Evolutionary conservation across 2,329 filamentous ascomycete genomes (phyloP).

Genomic region (Domatiomyces catenatus): DNA sequence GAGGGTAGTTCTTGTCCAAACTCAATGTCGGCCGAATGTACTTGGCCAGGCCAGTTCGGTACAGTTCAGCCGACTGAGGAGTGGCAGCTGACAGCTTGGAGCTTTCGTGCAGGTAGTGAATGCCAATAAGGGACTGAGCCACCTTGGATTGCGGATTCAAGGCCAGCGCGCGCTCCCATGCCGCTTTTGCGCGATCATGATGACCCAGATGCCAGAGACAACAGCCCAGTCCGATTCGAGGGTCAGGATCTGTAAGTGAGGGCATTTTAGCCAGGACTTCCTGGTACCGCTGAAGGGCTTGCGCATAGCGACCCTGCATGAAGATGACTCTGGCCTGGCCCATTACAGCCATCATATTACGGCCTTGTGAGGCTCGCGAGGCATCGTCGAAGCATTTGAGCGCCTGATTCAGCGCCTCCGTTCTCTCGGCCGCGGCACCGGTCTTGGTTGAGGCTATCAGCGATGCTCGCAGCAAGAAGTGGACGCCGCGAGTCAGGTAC

Average conservation of each 20-base stretch:
- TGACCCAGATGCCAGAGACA: constrained; percentile 95
- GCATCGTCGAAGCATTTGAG: constrained; percentile 93
- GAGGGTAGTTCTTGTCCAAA: constrained; percentile 73
- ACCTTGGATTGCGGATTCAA: constrained; percentile 66
- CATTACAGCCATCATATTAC: constrained; percentile 83
- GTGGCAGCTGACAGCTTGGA: constrained; percentile 69
- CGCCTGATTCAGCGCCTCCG: constrained; percentile 68
- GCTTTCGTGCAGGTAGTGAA: constrained; percentile 80
- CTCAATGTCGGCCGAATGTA: constrained; percentile 92
- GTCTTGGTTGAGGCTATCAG: constrained; percentile 60
- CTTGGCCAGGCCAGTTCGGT: constrained; percentile 86
- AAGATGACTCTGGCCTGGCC: constrained; percentile 79
- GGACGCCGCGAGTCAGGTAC: constrained; percentile 76
- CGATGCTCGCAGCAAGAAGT: constrained; percentile 76
- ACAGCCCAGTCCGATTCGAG: constrained; percentile 86
- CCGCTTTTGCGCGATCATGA: constrained; percentile 78
- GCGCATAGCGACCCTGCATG: constrained; percentile 69
- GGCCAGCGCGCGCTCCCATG: constrained; percentile 72
- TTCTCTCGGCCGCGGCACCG: constrained; percentile 48
- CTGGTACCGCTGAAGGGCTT: constrained; percentile 74
- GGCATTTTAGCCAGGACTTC: constrained; percentile 75
- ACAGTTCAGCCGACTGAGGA: constrained; percentile 67
- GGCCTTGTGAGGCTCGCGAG: constrained; percentile 63
- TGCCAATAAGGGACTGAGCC: constrained; percentile 74
- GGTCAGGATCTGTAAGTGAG: constrained; percentile 78